Evolutionary conservation across 306 rosid genomes (phyloP).

Genomic region (Gastrolobium villosum): DNA sequence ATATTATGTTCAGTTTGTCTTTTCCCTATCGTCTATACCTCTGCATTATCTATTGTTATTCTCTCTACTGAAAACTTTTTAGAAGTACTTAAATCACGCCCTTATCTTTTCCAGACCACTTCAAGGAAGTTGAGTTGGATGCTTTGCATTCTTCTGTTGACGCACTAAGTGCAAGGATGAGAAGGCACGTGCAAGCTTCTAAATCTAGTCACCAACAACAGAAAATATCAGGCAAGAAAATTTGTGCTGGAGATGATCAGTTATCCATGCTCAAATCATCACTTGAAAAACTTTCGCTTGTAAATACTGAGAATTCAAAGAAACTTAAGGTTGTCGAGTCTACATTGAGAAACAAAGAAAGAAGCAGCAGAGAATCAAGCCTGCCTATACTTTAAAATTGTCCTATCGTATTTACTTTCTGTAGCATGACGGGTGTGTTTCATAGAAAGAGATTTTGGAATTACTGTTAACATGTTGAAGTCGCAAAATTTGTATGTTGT

Average conservation of each 20-base stretch:
- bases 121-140: slow-evolving; percentile 77
- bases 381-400: slow-evolving; percentile 22
- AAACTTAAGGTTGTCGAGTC: slow-evolving; percentile 83
- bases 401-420: neutral
- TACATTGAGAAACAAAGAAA: slow-evolving; percentile 63
- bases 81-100: slow-evolving; percentile 5
- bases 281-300: slow-evolving; percentile 74
- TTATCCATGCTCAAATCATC: slow-evolving; percentile 76
- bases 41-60: slow-evolving; percentile 36
- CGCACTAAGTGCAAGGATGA: slow-evolving; percentile 71
- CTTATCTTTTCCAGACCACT: slow-evolving; percentile 64
- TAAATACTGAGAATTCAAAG: slow-evolving; percentile 73
- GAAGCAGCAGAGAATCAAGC: slow-evolving; percentile 55
- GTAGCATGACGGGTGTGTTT: neutral
- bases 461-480: slow-evolving; percentile 26
- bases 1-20: neutral
- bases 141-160: slow-evolving; percentile 82
- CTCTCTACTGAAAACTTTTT: slow-evolving; percentile 20
- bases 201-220: slow-evolving; percentile 59
- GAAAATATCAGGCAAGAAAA: slow-evolving; percentile 63
- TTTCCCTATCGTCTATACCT: slow-evolving; percentile 23
- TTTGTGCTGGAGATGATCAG: slow-evolving; percentile 63
- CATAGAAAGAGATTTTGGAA: neutral
- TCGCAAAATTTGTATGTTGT: slow-evolving; percentile 26
- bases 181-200: slow-evolving; percentile 62